Conservation (phyloP, 1,284 basidiomycete species). For the Phellinidium pouzarii region DNA sequence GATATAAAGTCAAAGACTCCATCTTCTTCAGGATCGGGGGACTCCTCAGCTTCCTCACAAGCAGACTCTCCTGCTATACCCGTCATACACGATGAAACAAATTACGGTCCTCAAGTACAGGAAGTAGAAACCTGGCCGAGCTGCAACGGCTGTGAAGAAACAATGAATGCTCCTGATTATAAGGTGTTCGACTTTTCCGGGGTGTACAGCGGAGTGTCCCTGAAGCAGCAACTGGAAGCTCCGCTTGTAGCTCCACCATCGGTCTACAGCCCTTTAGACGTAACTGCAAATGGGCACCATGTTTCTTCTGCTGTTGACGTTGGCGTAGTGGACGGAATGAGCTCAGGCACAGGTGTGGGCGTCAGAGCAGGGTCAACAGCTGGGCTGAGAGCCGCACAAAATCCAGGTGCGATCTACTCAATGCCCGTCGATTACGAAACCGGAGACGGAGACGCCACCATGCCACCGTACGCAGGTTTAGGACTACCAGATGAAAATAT, state of each 20-base stretch:
- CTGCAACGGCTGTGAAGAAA: neutral
- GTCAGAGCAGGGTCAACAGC: neutral
- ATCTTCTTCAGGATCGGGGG: conserved; percentile 6
- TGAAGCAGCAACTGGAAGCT: neutral
- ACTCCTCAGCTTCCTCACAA: conserved; percentile 5
- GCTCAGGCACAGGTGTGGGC: neutral
- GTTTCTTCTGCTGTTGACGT: neutral
- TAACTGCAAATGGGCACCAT: neutral
- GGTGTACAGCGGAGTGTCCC: conserved; percentile 1
- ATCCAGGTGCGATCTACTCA: neutral
- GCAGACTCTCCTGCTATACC: conserved; percentile 8
- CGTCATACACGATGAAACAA: neutral
- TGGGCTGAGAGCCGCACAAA: neutral
- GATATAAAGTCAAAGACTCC: neutral
- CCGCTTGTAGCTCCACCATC: neutral
- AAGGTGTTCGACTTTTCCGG: conserved; percentile 14
- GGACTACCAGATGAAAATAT: too few relatives aligned
- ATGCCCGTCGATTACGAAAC: neutral
- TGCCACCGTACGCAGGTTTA: neutral
- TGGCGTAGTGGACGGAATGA: neutral
- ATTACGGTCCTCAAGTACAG: neutral
- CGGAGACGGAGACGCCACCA: neutral
- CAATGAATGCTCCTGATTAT: neutral
- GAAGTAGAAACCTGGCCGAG: neutral
- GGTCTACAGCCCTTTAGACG: conserved; percentile 1